phyloP scores from a whole-genome alignment of 371 early-diverging fungal species.

The Zychaea mexicana region DNA sequence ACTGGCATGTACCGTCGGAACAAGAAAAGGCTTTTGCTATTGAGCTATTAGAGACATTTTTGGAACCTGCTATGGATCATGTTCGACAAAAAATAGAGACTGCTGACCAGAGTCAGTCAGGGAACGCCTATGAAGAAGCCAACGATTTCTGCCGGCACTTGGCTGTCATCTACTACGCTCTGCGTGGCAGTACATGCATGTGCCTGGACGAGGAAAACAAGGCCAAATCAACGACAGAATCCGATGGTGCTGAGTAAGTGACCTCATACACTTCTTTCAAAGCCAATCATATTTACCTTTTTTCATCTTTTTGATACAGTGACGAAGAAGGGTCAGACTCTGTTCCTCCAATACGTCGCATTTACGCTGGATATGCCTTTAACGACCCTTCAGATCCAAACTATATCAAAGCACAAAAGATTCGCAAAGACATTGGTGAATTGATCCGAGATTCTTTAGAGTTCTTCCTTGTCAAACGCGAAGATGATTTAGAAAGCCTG shows the following conservation, averaged over 20 bases:
- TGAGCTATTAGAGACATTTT: slow-evolving; percentile 57
- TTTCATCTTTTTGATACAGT: neutral
- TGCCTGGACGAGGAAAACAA: slow-evolving; percentile 57
- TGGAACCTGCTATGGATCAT: slow-evolving; percentile 43
- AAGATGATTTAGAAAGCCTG: slow-evolving; percentile 76
- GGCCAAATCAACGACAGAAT: neutral
- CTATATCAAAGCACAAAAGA: slow-evolving; percentile 36
- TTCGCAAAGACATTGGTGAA: slow-evolving; percentile 58
- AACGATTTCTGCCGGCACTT: slow-evolving; percentile 65
- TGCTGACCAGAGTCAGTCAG: slow-evolving; percentile 13
- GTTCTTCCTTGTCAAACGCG: slow-evolving; percentile 55
- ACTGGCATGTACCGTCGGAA: slow-evolving; percentile 80
- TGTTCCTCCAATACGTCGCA: slow-evolving; percentile 14
- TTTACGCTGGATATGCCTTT: slow-evolving; percentile 67
- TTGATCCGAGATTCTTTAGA: slow-evolving; percentile 54
- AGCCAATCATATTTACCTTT: neutral
- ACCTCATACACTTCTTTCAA: neutral
- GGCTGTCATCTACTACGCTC: slow-evolving; percentile 54
- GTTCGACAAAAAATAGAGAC: slow-evolving; percentile 50
- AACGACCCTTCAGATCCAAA: slow-evolving; percentile 54
- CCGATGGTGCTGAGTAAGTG: neutral
- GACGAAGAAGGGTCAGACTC: slow-evolving; percentile 29
- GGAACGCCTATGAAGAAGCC: slow-evolving; percentile 39
- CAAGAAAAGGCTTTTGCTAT: slow-evolving; percentile 72
- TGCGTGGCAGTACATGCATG: slow-evolving; percentile 57